Conservation (phyloP, 768 basidiomycete genomes). For the Naganishia vaughanmartiniae region DNA sequence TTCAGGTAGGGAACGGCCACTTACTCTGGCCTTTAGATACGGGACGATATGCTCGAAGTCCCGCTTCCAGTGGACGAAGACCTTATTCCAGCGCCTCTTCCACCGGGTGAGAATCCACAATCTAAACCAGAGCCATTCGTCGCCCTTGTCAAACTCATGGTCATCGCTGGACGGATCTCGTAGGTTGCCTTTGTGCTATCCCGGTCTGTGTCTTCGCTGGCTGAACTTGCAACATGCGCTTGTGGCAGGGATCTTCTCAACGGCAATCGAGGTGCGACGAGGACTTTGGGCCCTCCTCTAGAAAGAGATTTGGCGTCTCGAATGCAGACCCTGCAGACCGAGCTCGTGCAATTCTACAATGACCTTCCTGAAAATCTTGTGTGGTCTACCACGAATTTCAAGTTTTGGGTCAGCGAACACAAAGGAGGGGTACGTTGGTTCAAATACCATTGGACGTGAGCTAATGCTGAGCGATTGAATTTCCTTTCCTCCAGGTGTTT, state of each 20-base stretch:
- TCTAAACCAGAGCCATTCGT: conserved; percentile 45
- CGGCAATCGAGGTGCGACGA: conserved; percentile 41
- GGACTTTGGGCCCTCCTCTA: conserved; percentile 42
- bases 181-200: conserved; percentile 30
- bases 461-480: not conserved
- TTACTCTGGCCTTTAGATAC: conserved; percentile 41
- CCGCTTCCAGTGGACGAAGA: conserved; percentile 47
- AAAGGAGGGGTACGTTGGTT: conserved; percentile 26
- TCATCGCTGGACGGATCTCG: conserved; percentile 47
- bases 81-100: conserved; percentile 45
- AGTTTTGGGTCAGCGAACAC: conserved; percentile 28
- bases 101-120: conserved; percentile 31
- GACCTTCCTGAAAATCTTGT: conserved; percentile 40
- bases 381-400: conserved; percentile 49
- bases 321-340: conserved; percentile 40
- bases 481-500: conserved; percentile 13
- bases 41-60: conserved; percentile 48
- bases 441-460: not conserved
- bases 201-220: not conserved
- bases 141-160: conserved; percentile 46
- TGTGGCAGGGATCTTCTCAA: conserved; percentile 35
- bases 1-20: not conserved
- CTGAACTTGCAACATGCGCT: not conserved
- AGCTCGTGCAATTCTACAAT: conserved; percentile 44
- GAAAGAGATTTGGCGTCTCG: conserved; percentile 35